Evolutionary conservation across 371 early-diverging fungal species (phyloP).

Genomic region (Lichtheimia ramosa): DNA sequence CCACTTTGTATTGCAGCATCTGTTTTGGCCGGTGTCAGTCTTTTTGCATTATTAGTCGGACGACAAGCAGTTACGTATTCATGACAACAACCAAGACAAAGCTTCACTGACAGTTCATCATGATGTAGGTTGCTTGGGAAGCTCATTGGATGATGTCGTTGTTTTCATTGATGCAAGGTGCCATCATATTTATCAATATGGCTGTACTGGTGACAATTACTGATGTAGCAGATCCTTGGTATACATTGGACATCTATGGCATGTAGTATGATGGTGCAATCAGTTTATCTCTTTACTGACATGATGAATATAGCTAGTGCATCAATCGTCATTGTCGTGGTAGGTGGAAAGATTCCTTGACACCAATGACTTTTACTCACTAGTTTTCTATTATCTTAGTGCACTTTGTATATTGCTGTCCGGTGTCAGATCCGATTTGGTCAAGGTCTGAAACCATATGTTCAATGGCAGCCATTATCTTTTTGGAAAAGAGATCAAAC

Average conservation of each 20-base stretch:
- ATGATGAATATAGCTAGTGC: conserved; percentile 8
- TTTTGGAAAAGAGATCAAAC: neutral
- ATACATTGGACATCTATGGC: conserved; percentile 13
- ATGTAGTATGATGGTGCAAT: neutral
- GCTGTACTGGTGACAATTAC: conserved; percentile 10
- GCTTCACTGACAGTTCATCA: neutral
- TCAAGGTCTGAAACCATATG: conserved; percentile 14
- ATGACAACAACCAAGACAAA: neutral
- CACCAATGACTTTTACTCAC: neutral
- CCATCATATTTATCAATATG: conserved; percentile 10
- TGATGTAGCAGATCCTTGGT: conserved; percentile 9
- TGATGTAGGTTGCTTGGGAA: conserved; percentile 13
- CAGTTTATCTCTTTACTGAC: too few species aligned
- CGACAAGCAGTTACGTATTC: conserved; percentile 7
- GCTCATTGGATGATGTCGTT: conserved; percentile 15
- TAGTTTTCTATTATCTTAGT: neutral
- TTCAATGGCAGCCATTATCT: neutral
- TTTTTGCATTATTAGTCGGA: conserved; percentile 4
- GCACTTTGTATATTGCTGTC: conserved; percentile 9
- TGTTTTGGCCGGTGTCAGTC: conserved; percentile 4
- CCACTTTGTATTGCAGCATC: conserved; percentile 6
- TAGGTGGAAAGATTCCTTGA: conserved; percentile 4
- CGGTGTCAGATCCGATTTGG: conserved; percentile 15
- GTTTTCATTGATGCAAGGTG: conserved; percentile 11
- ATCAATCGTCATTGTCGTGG: conserved; percentile 9